Base-by-base conservation (phyloP, 768 basidiomycete species). In the Phaeolepiota aurea region DNA sequence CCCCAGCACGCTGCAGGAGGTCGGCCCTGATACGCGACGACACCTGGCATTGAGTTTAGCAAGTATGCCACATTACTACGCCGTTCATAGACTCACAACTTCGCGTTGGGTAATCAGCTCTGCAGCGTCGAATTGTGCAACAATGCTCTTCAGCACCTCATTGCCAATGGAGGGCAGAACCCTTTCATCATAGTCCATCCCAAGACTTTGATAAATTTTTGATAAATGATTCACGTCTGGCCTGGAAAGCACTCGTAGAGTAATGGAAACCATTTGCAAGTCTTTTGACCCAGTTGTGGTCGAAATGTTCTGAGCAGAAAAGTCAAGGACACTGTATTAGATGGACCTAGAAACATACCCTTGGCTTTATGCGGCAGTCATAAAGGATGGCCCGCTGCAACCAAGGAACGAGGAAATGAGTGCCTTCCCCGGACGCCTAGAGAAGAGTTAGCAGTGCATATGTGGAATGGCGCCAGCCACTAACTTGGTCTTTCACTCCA, bases 271-370 rank as follows among this genome's bases (percentile, higher is more conserved):
- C 91, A 97, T 98, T 64, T 98, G 94, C 64, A 99, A 67, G 59
- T 99, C 92, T 59, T 98, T 98, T 7, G 93, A 97, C 22, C 96
- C 96, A 16, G 96, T 98, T 1, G 88, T 96, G 2, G 96, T 97
- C n/a, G 88, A 92, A 42, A 98, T 98, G 56, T 96, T 96, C 89
- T 94, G 13, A 22, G 32, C 32, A 20, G 28, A 32, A 10, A 12
- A 33, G 13, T 13, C 18, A 21, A 23, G 16, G 18, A 32, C 18
- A 13, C 36, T 22, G 31, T 15, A 44, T 9, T 31, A n/a, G n/a
- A n/a, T n/a, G n/a, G n/a, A n/a, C n/a, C n/a, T n/a, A n/a, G n/a
- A n/a, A 18, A 61, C 80, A 51, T 49, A 91, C 92, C 53, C 93
- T 72, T 35, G 94, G 94, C 63, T 98, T 98, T 55, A 91, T 97